Evolutionary conservation across 176 grass and related monocot genomes (phyloP).

Genomic region (Oryza glumipatula): DNA sequence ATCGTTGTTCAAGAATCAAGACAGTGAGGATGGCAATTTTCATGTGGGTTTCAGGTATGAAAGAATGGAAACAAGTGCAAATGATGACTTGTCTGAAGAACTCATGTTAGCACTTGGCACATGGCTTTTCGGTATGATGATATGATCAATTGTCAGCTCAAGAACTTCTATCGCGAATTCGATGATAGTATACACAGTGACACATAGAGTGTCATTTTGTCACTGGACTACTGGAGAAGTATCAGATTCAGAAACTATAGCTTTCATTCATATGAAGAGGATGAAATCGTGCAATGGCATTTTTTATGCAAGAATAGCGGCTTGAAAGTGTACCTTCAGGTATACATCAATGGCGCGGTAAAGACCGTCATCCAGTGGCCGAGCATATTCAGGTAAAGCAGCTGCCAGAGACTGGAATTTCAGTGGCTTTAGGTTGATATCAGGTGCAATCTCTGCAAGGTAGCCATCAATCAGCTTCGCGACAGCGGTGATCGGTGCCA

Average conservation of each 20-base stretch:
- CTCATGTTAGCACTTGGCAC: not conserved
- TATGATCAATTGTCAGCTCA: not conserved
- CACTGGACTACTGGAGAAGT: not conserved
- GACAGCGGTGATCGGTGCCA: conserved; percentile 36
- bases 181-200: not conserved
- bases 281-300: not conserved
- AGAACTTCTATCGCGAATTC: not conserved
- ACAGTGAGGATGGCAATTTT: not conserved
- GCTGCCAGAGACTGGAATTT: conserved; percentile 61
- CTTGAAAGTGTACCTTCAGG: conserved; percentile 50
- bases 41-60: not conserved
- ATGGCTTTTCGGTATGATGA: not conserved
- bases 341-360: conserved; percentile 79
- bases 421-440: conserved; percentile 63
- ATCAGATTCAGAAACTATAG: not conserved
- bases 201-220: not conserved
- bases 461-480: conserved; percentile 61
- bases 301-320: not conserved
- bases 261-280: not conserved
- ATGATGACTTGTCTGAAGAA: not conserved
- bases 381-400: conserved; percentile 64
- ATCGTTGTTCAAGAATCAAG: not conserved
- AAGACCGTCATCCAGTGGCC: conserved; percentile 58
- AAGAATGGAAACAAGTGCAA: not conserved
- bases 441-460: conserved; percentile 73